Base-by-base conservation (phyloP, 2,329 filamentous ascomycete species). In the Aspergillus ochraceoroseus region DNA sequence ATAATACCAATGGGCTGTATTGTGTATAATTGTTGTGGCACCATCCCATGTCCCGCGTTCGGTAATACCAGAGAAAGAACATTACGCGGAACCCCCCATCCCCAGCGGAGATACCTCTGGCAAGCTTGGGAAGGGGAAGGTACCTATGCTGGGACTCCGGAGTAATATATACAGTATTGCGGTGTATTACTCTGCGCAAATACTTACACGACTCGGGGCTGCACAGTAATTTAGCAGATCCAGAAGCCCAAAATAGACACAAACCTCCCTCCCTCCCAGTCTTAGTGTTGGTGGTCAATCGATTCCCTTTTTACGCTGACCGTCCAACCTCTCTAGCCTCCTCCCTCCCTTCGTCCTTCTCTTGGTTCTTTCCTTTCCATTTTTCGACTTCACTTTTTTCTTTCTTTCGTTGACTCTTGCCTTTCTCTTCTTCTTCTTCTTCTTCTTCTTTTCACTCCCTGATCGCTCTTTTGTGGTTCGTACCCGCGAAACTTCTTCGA, bases 201-300 rank as follows among this genome's bases (percentile, higher is more conserved):
- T 44, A 34, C 37, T 29, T 39, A 41, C 38, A 43, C 19, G 35
- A 34, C 33, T 12, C 32, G 15, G 30, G 36, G 42, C 38, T 49
- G 34, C 18, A 25, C 34, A 14, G 40, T 43, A 49, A 52, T 45
- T 50, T 52, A 44, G 44, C 40, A 49, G 43, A 46, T 48, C 41
- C 44, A 47, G 46, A n/a, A 46, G 49, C 55, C 54, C 54, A 58
- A 59, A 59, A 59, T 59, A 58, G 56, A 51, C 52, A 54, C 53
- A 42, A 42, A 32, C 43, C 42, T 46, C 46, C 41, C 41, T 41
- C 22, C 27, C 34, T 55, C 49, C 51, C 46, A 54, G 42, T 40
- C 43, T 44, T 37, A 43, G 33, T 41, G n/a, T n/a, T n/a, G 48
- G 52, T 37, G 38, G 38, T 34, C 50, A 54, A 55, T 55, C 51